These are phyloP conservation scores for Camellia granthamiana DNA, from an alignment of 148 eudicot species.

Conservation along the genomic window DNA sequence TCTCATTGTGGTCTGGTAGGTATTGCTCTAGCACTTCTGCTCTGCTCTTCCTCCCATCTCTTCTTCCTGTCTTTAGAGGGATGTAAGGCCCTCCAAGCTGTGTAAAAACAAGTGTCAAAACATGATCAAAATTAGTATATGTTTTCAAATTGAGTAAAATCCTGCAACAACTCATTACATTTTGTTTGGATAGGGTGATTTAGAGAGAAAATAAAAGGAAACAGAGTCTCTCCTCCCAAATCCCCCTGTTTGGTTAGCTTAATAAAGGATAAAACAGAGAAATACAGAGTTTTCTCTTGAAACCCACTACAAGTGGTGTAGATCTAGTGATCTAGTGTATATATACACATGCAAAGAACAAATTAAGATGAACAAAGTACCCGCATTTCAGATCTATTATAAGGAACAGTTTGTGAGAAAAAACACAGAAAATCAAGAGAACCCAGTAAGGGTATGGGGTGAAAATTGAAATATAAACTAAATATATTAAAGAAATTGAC, in stretches of 20 bases:
- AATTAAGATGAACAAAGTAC: too few relatives aligned
- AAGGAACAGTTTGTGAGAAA: background rate
- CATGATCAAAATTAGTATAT: background rate
- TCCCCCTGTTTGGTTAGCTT: too few relatives aligned
- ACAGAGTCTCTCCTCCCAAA: too few relatives aligned
- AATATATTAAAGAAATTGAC: background rate
- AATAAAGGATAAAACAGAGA: too few relatives aligned
- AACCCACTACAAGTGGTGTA: background rate
- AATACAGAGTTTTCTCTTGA: too few relatives aligned
- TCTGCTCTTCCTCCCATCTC: constrained; percentile 89
- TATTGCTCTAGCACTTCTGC: constrained; percentile 82
- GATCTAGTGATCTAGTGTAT: background rate
- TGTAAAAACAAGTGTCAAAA: background rate
- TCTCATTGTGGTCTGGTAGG: constrained; percentile 96
- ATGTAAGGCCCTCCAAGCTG: constrained; percentile 95
- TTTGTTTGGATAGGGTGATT: background rate
- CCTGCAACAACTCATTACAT: background rate
- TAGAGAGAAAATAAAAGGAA: too few relatives aligned
- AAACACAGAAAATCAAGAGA: background rate
- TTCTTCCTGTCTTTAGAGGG: constrained; percentile 86
- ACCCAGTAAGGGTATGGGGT: too few relatives aligned
- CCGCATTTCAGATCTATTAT: too few relatives aligned
- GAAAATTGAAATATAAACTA: too few relatives aligned
- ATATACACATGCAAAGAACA: background rate
- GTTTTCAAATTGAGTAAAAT: constrained; percentile 5